Conservation (phyloP, 2,329 filamentous ascomycete genomes). For the Claviceps fusiformis region DNA sequence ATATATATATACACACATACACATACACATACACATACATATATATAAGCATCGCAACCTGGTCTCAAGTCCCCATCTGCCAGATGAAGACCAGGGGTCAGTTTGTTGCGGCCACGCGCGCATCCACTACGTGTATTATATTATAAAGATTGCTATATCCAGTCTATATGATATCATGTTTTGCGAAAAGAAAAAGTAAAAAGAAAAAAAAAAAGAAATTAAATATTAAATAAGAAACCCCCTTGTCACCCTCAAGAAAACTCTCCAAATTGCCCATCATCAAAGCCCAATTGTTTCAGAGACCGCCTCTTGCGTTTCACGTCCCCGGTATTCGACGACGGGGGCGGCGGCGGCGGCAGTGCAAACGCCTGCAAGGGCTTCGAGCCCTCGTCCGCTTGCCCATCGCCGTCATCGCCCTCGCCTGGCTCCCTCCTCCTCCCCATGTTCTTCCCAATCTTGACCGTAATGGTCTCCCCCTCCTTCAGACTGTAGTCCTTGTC, state of each 20-base stretch:
- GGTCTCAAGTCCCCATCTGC: neutral
- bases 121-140: no score
- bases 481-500: constrained; percentile 68
- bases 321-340: constrained; percentile 45
- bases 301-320: constrained; percentile 46
- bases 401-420: neutral
- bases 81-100: no score
- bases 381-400: constrained; percentile 8
- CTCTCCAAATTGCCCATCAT: constrained; percentile 80
- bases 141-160: neutral
- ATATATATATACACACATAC: no score
- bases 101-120: no score
- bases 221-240: neutral
- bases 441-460: constrained; percentile 53
- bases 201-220: neutral
- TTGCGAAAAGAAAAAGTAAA: neutral
- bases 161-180: neutral
- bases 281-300: constrained; percentile 60
- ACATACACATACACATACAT: no score
- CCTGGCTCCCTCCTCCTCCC: constrained; percentile 30
- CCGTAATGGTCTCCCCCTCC: constrained; percentile 77
- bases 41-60: neutral
- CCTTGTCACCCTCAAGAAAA: constrained; percentile 45
- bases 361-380: constrained; percentile 46
- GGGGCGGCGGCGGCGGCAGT: constrained; percentile 54